phyloP scores from a whole-genome alignment of 371 early-diverging fungal species.

The Syncephalastrum racemosum region DNA sequence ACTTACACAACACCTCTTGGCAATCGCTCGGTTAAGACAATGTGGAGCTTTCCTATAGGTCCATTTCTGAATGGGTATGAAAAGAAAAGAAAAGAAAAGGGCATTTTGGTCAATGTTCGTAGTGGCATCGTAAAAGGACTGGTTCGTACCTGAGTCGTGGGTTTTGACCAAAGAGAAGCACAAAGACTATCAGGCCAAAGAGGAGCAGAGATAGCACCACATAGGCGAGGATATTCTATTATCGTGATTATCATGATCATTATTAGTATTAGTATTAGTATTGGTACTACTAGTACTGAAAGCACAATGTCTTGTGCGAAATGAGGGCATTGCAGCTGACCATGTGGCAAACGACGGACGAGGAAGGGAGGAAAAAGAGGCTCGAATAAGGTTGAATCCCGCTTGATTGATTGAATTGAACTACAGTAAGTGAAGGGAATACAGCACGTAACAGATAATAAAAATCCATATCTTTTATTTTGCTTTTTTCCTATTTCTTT shows the following conservation, averaged over 20 bases:
- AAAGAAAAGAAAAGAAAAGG: too few relatives aligned
- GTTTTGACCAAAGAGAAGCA: conserved; percentile 42
- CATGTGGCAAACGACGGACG: too few relatives aligned
- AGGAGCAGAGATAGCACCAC: conserved; percentile 20
- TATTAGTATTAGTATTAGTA: too few relatives aligned
- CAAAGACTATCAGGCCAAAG: conserved; percentile 36
- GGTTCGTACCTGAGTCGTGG: conserved; percentile 33
- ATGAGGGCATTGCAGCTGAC: too few relatives aligned
- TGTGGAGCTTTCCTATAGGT: conserved; percentile 29
- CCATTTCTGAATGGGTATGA: conserved; percentile 28
- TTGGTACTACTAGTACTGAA: too few relatives aligned
- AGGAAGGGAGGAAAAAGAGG: too few relatives aligned
- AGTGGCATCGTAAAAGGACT: background rate
- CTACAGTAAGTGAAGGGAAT: too few relatives aligned
- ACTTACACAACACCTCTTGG: conserved; percentile 30
- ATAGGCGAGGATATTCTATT: conserved; percentile 24
- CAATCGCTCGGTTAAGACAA: conserved; percentile 20
- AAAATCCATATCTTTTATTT: background rate
- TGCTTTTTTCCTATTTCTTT: background rate
- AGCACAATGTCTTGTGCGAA: too few relatives aligned
- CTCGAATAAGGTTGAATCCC: too few relatives aligned
- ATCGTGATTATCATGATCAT: background rate
- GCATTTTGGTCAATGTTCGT: background rate
- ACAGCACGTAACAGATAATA: too few relatives aligned
- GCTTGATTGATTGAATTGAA: too few relatives aligned